These are phyloP conservation scores for Globisporangium solare DNA, from an alignment of 352 stramenopile genomes.

Conservation along the genomic window DNA sequence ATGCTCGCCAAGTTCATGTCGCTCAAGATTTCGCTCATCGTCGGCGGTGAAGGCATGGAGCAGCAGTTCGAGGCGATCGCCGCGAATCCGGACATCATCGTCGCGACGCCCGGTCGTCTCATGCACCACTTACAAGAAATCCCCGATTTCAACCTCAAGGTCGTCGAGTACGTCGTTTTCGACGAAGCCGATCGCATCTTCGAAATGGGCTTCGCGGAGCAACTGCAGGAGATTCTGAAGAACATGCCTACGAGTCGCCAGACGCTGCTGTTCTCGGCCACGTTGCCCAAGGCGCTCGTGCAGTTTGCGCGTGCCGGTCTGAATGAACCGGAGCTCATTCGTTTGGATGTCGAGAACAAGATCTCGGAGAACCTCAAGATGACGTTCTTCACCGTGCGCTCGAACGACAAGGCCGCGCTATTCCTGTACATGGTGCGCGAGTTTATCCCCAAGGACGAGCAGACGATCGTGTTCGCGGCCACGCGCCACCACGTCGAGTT, in stretches of 20 bases:
- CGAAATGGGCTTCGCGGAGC: constrained; percentile 99
- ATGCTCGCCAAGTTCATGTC: constrained; percentile 90
- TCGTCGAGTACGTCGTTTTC: constrained; percentile 93
- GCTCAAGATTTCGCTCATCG: constrained; percentile 91
- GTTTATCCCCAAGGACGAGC: constrained; percentile 88
- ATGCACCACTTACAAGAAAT: constrained; percentile 95
- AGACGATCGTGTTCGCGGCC: constrained; percentile 98
- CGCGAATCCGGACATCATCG: constrained; percentile 91
- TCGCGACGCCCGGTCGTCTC: constrained; percentile 93
- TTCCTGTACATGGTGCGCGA: constrained; percentile 96
- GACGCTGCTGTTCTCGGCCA: constrained; percentile 95
- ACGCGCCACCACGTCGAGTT: constrained; percentile 99
- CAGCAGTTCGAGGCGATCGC: constrained; percentile 96
- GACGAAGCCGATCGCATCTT: constrained; percentile 99
- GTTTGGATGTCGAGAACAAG: constrained; percentile 97
- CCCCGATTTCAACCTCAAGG: constrained; percentile 90
- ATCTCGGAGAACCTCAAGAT: constrained; percentile 98
- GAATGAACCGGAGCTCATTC: constrained; percentile 95
- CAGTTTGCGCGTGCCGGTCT: constrained; percentile 98
- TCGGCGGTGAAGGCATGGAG: constrained; percentile 98
- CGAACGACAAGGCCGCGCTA: constrained; percentile 93
- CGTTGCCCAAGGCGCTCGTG: constrained; percentile 95
- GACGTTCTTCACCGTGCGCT: constrained; percentile 96
- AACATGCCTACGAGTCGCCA: constrained; percentile 85
- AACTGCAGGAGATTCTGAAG: constrained; percentile 93